A percentile compares a stretch with the other conserved stretches of the same genome.
phyloP scores from a whole-genome alignment of 805 yeast genomes.

The Sungouiella thailandica region DNA sequence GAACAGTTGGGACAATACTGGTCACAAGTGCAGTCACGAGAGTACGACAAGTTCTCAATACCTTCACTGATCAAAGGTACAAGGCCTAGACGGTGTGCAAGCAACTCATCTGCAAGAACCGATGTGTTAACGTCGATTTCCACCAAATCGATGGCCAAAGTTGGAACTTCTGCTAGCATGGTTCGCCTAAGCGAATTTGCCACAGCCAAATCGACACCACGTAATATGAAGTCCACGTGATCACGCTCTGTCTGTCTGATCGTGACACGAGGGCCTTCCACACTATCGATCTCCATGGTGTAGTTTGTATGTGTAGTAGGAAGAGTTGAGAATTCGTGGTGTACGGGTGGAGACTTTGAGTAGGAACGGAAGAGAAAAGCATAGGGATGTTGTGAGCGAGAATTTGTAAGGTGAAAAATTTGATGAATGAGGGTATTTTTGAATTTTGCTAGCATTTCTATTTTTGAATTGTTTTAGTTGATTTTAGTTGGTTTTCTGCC shows the following conservation, averaged over 20 bases:
- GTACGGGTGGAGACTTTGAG: conserved; percentile 7
- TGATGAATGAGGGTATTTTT: too few relatives aligned
- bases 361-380: too few relatives aligned
- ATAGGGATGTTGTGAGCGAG: too few relatives aligned
- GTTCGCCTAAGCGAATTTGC: conserved; percentile 91
- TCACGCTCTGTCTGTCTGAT: conserved; percentile 83
- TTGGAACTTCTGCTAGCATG: conserved; percentile 95
- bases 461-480: too few relatives aligned
- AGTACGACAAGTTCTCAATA: conserved; percentile 78
- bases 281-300: conserved; percentile 27
- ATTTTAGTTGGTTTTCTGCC: too few relatives aligned
- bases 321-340: too few relatives aligned
- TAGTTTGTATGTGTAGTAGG: too few relatives aligned
- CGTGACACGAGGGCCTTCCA: conserved; percentile 65
- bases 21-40: conserved; percentile 96
- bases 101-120: conserved; percentile 94
- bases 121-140: conserved; percentile 91
- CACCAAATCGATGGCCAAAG: conserved; percentile 92
- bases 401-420: neutral
- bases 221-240: conserved; percentile 82
- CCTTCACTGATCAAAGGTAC: conserved; percentile 83
- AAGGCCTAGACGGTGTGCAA: conserved; percentile 89
- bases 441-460: too few relatives aligned
- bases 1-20: conserved; percentile 95
- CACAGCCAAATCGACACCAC: conserved; percentile 81